These are phyloP conservation scores for Melocanna baccifera DNA, from an alignment of 176 grass and related monocot species.

Conservation along the genomic window DNA sequence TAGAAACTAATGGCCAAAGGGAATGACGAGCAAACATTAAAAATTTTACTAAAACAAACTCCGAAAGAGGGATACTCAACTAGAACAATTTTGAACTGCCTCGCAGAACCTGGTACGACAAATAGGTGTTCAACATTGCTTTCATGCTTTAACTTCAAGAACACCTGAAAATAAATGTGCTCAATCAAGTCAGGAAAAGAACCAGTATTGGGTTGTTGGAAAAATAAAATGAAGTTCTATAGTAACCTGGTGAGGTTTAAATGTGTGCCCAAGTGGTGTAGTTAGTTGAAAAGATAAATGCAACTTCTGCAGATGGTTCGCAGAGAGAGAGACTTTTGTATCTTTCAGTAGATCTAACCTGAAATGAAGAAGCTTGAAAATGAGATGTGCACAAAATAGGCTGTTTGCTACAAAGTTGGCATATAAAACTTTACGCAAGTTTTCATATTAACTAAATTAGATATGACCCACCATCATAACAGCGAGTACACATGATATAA, in stretches of 20 bases:
- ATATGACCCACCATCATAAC: not conserved
- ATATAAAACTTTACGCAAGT: not conserved
- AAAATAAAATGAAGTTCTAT: slow-evolving; percentile 19
- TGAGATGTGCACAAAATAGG: slow-evolving; percentile 17
- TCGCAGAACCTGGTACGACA: slow-evolving; percentile 61
- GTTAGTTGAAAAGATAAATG: slow-evolving; percentile 70
- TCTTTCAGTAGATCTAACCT: slow-evolving; percentile 86
- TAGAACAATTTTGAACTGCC: slow-evolving; percentile 85
- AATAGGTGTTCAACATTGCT: slow-evolving; percentile 93
- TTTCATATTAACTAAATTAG: not conserved
- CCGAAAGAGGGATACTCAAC: slow-evolving; percentile 37
- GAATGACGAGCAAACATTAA: not conserved
- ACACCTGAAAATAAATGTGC: slow-evolving; percentile 54
- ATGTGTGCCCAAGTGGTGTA: slow-evolving; percentile 64
- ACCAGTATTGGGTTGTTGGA: not conserved
- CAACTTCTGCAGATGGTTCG: slow-evolving; percentile 91
- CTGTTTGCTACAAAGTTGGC: not conserved
- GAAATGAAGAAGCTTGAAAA: slow-evolving; percentile 29
- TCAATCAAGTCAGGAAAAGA: slow-evolving; percentile 29
- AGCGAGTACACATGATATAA: not conserved
- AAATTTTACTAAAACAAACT: not conserved
- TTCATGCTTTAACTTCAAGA: slow-evolving; percentile 91
- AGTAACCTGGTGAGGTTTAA: slow-evolving; percentile 93
- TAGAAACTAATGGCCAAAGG: not conserved
- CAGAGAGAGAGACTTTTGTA: slow-evolving; percentile 55